Percentiles rank a stretch among this genome's conserved stretches.
These are phyloP conservation scores for Trichoderma pleuroti DNA, from an alignment of 2,329 filamentous ascomycete species.

Conservation along the genomic window DNA sequence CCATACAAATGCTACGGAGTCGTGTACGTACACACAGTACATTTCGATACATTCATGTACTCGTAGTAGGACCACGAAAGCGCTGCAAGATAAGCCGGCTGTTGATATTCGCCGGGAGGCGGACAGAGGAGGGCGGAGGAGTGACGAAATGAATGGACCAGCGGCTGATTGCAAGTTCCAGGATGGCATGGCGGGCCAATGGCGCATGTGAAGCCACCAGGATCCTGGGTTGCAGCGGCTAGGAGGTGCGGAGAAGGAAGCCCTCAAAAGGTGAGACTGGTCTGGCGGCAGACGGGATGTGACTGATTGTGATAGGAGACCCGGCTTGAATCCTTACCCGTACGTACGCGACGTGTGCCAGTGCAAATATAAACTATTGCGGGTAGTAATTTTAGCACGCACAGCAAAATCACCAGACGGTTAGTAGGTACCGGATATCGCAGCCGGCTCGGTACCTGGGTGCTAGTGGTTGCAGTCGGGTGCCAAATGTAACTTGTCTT, in stretches of 20 bases:
- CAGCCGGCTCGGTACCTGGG: not conserved
- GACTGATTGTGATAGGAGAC: not conserved
- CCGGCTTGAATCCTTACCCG: not conserved
- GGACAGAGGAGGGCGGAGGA: not conserved
- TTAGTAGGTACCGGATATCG: not conserved
- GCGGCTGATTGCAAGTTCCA: conserved; percentile 19
- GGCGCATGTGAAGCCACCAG: not conserved
- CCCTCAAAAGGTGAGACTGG: not conserved
- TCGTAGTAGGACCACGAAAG: not conserved
- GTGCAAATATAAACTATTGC: not conserved
- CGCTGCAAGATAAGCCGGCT: conserved; percentile 4
- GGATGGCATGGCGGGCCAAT: conserved; percentile 15
- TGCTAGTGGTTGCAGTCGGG: not conserved
- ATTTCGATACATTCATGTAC: not conserved
- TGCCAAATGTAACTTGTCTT: not conserved
- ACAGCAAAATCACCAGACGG: not conserved
- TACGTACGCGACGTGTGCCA: not conserved
- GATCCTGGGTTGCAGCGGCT: conserved; percentile 9
- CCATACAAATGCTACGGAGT: not conserved
- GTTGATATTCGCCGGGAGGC: not conserved
- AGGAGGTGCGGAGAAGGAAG: conserved; percentile 8
- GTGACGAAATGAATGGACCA: conserved; percentile 17
- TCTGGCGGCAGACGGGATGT: not conserved
- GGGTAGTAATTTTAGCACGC: not conserved
- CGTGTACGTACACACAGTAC: not conserved